Evolutionary conservation across 345 rosid genomes (phyloP).

Genomic region (Triadica sebifera): DNA sequence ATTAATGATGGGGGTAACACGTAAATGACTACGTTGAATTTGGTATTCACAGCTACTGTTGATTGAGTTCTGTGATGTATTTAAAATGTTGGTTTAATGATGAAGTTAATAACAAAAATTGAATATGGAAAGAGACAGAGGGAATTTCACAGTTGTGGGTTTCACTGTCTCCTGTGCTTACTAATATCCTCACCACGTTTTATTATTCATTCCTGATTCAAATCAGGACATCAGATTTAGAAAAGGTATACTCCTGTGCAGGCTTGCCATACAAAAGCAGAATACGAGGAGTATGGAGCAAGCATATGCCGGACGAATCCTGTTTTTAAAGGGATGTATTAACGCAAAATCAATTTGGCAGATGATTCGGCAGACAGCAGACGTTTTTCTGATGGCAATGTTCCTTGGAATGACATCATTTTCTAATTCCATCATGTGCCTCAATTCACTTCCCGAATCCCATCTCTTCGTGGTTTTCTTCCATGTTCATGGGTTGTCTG

Average conservation of each 20-base stretch:
- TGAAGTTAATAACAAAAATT: no score
- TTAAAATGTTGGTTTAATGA: no score
- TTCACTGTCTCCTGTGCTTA: not conserved
- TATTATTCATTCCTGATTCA: not conserved
- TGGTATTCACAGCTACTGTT: not conserved
- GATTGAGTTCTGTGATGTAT: no score
- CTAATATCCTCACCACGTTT: not conserved
- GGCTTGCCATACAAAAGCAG: conserved; percentile 98
- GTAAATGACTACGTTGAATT: no score
- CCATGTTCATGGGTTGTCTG: not conserved
- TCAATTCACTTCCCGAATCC: not conserved
- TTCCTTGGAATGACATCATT: not conserved
- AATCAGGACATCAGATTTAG: not conserved
- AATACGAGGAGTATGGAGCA: conserved; percentile 95
- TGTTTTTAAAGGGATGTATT: conserved; percentile 99
- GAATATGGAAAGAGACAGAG: not conserved
- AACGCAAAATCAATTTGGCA: conserved; percentile 22
- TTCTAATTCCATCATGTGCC: not conserved
- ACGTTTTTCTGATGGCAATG: not conserved
- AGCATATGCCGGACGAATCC: conserved; percentile 99
- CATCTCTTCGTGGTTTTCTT: conserved; percentile 15
- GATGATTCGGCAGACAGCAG: not conserved
- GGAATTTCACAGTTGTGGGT: not conserved
- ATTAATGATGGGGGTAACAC: no score
- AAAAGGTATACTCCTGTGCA: conserved; percentile 26